phyloP scores from a whole-genome alignment of 2,329 filamentous ascomycete genomes.

The Ophiocordyceps sinensis region DNA sequence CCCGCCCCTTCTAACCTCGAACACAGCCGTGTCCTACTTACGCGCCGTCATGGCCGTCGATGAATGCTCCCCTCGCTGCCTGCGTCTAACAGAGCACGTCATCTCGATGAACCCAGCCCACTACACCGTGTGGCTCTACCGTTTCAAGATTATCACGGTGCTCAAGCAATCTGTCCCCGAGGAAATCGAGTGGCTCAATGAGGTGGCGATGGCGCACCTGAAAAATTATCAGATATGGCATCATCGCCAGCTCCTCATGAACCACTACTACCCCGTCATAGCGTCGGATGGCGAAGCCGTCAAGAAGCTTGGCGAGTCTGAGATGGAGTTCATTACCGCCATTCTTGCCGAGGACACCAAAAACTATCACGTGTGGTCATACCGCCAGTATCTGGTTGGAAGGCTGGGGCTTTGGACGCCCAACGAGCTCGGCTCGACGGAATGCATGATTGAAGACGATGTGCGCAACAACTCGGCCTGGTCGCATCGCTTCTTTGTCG shows the following conservation, averaged over 20 bases:
- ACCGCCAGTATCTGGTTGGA: conserved; percentile 58
- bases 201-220: conserved; percentile 65
- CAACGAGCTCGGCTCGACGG: conserved; percentile 56
- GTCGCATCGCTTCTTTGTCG: conserved; percentile 93
- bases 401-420: conserved; percentile 57
- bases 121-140: conserved; percentile 97
- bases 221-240: conserved; percentile 99
- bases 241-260: conserved; percentile 51
- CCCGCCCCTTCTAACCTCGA: neutral
- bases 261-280: conserved; percentile 44
- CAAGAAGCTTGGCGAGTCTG: conserved; percentile 44
- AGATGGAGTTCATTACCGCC: conserved; percentile 58
- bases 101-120: conserved; percentile 91
- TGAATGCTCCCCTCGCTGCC: conserved; percentile 65
- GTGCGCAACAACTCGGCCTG: conserved; percentile 94
- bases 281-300: conserved; percentile 41
- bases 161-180: conserved; percentile 49
- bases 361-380: conserved; percentile 98
- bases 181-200: conserved; percentile 78
- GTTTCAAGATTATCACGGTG: conserved; percentile 61
- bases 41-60: conserved; percentile 83
- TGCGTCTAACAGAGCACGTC: conserved; percentile 75
- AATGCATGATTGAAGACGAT: conserved; percentile 61
- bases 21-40: conserved; percentile 71
- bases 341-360: conserved; percentile 85